Base-by-base conservation (phyloP, 2,329 filamentous ascomycete genomes). In the Botrytis squamosa region DNA sequence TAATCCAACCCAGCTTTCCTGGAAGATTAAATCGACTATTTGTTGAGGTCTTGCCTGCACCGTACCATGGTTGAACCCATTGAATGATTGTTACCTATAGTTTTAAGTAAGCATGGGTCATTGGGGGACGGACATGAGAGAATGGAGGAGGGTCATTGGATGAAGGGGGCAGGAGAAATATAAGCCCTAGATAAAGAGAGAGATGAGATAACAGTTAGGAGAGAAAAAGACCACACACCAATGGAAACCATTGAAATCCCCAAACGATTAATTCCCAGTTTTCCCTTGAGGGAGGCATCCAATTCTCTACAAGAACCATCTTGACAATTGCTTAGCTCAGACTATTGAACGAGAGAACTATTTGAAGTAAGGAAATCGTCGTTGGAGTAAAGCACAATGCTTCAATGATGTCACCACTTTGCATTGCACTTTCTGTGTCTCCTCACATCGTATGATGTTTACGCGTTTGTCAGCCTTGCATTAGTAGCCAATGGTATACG, bases 21-120 rank as follows among this genome's bases (percentile, higher is more conserved):
- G 95, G 93, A n/a, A 98, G 83, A 83, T 99, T 99, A 81, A 96
- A 85, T 20, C 84, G 84, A 78, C 92, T 94, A 4, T 86, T 80
- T 29, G 90, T 87, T 5, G 94, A 97, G 4, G 95, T 97, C 84
- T 98, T 98, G 82, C 96, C 96, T 85, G 95, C 94, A 69, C 93
- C 93, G 82, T 98, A 96, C 88, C 89, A 97, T 72, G 89, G 87
- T n/a, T 87, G 84, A 5, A 76, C 25, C 91, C 92, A 97, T 89
- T 97, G 94, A 36, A 89, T 70, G 1, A 89, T 87, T 0, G 91
- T 91, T 76, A 94, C 80, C 94, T 97, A 75, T 10, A n/a, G 55
- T 12, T 46, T 8, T 14, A 64, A 42, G 49, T 63, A 16, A 60
- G 38, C 14, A 57, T 57, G 52, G n/a, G n/a, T 18, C n/a, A 57